Conservation (phyloP, 305 asterid genomes). For the Solanum aculeatissimum region DNA sequence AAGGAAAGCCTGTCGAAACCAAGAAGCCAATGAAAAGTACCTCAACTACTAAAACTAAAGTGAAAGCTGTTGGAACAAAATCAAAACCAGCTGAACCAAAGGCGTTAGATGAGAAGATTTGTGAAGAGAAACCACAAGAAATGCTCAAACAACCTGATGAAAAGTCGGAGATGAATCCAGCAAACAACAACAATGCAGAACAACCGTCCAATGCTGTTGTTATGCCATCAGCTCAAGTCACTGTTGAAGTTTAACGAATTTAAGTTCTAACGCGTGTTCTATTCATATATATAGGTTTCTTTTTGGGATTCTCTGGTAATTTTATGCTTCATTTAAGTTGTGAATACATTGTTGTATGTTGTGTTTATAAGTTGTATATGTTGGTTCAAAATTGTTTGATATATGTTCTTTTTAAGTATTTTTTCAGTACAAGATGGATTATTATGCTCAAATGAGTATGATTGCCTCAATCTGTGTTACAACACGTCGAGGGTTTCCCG, state of each 20-base stretch:
- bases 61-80: not conserved
- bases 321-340: not conserved
- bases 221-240: conserved; percentile 19
- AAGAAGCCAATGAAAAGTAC: conserved; percentile 20
- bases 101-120: not conserved
- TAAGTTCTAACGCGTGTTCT: not conserved
- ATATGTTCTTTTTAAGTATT: not conserved
- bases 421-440: not conserved
- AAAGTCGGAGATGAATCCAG: not conserved
- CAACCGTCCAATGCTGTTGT: not conserved
- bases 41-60: conserved; percentile 5
- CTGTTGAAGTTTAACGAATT: conserved; percentile 27
- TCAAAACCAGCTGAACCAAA: conserved; percentile 9
- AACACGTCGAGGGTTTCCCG: no score
- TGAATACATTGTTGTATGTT: not conserved
- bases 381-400: not conserved
- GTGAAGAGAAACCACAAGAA: conserved; percentile 3
- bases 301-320: not conserved
- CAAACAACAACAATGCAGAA: conserved; percentile 1
- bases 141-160: not conserved
- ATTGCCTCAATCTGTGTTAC: no score
- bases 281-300: not conserved
- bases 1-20: not conserved
- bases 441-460: no score
- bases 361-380: not conserved